phyloP scores from a whole-genome alignment of 495 filamentous ascomycete genomes.

The Penicillium cataractarum region DNA sequence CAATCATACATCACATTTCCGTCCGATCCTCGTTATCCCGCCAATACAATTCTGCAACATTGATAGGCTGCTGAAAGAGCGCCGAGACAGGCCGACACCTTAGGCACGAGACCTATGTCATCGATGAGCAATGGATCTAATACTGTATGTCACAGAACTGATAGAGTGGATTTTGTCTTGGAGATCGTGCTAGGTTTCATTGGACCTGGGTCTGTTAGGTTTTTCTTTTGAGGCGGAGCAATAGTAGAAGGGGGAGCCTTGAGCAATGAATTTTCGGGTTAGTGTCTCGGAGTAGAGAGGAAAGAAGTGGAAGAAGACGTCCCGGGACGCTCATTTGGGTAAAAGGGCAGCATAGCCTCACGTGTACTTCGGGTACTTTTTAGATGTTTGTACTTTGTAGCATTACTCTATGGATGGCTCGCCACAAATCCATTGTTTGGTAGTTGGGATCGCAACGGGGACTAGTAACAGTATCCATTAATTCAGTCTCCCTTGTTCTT shows the following conservation, averaged over 20 bases:
- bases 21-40: not conserved
- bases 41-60: not conserved
- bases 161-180: not conserved
- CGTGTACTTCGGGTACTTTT: constrained; percentile 10
- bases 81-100: not conserved
- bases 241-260: not conserved
- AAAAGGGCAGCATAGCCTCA: constrained; percentile 8
- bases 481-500: not conserved
- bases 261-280: not conserved
- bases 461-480: not conserved
- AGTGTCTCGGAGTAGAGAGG: constrained; percentile 9
- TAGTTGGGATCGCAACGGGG: not conserved
- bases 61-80: constrained; percentile 6
- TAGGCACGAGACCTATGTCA: constrained; percentile 9
- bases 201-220: not conserved
- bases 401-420: too few relatives aligned
- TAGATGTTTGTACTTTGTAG: too few relatives aligned
- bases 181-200: not conserved
- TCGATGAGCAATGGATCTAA: constrained; percentile 3
- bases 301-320: not conserved
- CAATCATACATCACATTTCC: not conserved
- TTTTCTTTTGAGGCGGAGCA: not conserved
- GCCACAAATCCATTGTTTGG: constrained; percentile 13
- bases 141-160: not conserved
- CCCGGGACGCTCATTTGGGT: not conserved